Percentiles rank a stretch among this genome's conserved stretches.
Evolutionary conservation across 768 basidiomycete genomes (phyloP).

Genomic region (Naganishia friedmannii): DNA sequence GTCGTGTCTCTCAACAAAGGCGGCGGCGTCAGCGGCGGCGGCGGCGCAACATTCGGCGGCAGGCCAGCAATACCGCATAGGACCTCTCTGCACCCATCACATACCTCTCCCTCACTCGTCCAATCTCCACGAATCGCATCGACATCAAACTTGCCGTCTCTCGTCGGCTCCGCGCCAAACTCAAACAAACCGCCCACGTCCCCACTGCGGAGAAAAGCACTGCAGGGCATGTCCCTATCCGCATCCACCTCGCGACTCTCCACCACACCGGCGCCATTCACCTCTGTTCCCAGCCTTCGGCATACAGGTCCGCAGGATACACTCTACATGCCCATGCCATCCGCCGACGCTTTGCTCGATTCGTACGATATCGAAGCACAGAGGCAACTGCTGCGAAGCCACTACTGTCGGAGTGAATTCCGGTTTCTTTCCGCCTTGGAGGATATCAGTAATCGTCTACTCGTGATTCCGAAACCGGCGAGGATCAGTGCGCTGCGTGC

Average conservation of each 20-base stretch:
- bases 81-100: conserved; percentile 22
- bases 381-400: conserved; percentile 69
- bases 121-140: conserved; percentile 19
- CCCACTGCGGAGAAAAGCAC: neutral
- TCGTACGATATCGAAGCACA: conserved; percentile 69
- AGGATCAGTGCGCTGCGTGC: conserved; percentile 94
- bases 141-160: conserved; percentile 5
- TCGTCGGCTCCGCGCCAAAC: neutral
- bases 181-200: neutral
- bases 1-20: no score
- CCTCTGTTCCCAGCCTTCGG: conserved; percentile 3
- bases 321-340: conserved; percentile 32
- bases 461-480: conserved; percentile 89
- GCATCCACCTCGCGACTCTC: conserved; percentile 19
- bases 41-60: neutral
- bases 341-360: conserved; percentile 59
- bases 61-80: conserved; percentile 5
- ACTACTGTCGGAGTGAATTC: conserved; percentile 89
- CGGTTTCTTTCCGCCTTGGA: conserved; percentile 84
- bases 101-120: conserved; percentile 25
- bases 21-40: no score
- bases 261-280: conserved; percentile 22
- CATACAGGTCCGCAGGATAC: neutral
- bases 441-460: conserved; percentile 82
- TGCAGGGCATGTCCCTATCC: conserved; percentile 13